These are phyloP conservation scores for Coffea canephora DNA, from an alignment of 257 asterid species.

Conservation along the genomic window DNA sequence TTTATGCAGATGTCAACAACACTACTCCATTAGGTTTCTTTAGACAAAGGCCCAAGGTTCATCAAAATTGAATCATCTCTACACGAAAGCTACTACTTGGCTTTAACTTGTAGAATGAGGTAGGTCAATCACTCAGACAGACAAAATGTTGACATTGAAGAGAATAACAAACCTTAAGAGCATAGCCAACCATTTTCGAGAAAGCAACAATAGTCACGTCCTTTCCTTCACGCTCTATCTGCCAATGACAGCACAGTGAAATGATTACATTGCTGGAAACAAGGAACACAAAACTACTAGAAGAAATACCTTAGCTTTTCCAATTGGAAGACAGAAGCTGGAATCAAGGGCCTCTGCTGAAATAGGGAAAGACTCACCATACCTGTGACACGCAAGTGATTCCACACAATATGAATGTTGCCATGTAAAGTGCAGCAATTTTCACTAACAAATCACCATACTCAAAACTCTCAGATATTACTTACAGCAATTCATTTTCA, in stretches of 20 bases:
- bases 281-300: background rate
- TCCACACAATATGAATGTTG: background rate
- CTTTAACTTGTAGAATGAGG: background rate
- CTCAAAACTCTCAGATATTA: background rate
- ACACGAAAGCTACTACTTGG: background rate
- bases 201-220: constrained; percentile 44
- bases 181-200: constrained; percentile 53
- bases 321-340: constrained; percentile 44
- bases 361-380: constrained; percentile 47
- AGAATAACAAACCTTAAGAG: constrained; percentile 40
- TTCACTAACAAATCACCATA: constrained; percentile 3
- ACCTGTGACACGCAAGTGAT: constrained; percentile 25
- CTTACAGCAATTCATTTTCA: constrained; percentile 50
- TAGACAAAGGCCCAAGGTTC: too few species aligned
- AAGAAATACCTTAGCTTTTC: constrained; percentile 46
- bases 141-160: background rate
- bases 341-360: constrained; percentile 47
- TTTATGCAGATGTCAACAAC: background rate
- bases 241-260: constrained; percentile 2
- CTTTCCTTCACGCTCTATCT: constrained; percentile 44
- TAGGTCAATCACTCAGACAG: background rate
- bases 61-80: background rate
- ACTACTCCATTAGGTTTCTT: background rate
- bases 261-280: background rate
- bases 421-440: background rate